These are phyloP conservation scores for Acidomyces sp. DNA, from an alignment of 495 filamentous ascomycete genomes.

Conservation along the genomic window DNA sequence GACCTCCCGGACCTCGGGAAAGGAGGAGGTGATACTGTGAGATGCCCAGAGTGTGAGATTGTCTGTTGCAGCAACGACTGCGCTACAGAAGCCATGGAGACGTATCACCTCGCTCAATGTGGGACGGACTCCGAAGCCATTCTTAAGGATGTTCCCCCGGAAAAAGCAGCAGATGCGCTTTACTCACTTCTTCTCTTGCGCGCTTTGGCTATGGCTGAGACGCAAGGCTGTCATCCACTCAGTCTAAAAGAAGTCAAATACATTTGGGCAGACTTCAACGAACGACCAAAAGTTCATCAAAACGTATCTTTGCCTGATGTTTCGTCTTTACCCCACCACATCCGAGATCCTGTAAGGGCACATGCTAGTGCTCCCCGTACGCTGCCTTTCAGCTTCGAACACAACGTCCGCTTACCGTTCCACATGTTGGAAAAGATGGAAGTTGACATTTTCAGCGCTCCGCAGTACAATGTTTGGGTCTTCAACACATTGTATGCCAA, in stretches of 20 bases:
- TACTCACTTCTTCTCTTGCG: slow-evolving; percentile 48
- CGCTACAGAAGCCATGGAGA: slow-evolving; percentile 50
- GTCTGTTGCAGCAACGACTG: slow-evolving; percentile 76
- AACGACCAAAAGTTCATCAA: slow-evolving; percentile 9
- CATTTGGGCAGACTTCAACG: slow-evolving; percentile 76
- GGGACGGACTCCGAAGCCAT: slow-evolving; percentile 65
- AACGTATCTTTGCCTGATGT: not conserved
- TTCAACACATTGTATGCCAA: slow-evolving; percentile 87
- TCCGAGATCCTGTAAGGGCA: slow-evolving; percentile 25
- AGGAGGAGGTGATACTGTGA: slow-evolving; percentile 8
- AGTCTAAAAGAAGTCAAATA: slow-evolving; percentile 76
- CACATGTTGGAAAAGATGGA: slow-evolving; percentile 86
- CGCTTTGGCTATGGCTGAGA: slow-evolving; percentile 69
- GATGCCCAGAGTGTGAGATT: slow-evolving; percentile 67
- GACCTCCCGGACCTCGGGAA: slow-evolving; percentile 46
- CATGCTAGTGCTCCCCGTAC: slow-evolving; percentile 39
- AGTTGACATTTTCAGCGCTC: slow-evolving; percentile 61
- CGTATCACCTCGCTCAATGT: slow-evolving; percentile 80
- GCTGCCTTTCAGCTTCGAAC: slow-evolving; percentile 79
- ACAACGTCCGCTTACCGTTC: slow-evolving; percentile 68
- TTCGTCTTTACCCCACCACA: not conserved
- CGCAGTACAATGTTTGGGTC: slow-evolving; percentile 76
- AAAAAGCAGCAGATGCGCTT: slow-evolving; percentile 59
- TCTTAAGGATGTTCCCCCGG: slow-evolving; percentile 60
- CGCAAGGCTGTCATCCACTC: slow-evolving; percentile 70